Evolutionary conservation across 352 stramenopile genomes (phyloP).

Genomic region (Phytopythium montanum): DNA sequence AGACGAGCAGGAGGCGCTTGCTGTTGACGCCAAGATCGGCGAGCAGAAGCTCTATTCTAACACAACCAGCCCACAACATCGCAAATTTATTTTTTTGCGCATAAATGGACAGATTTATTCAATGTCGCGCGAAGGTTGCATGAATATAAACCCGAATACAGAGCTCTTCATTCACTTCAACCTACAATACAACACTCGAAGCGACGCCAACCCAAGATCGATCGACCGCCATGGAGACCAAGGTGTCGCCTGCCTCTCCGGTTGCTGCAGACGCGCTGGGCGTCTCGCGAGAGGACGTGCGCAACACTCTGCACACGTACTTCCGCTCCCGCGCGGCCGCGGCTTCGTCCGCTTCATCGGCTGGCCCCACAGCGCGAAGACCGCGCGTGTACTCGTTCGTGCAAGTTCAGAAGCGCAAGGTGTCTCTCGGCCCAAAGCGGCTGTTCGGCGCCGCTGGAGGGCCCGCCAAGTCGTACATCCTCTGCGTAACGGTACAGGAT

Average conservation of each 20-base stretch:
- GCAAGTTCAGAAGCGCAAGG: slow-evolving; percentile 64
- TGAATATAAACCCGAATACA: too few relatives aligned
- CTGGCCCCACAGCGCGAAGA: slow-evolving; percentile 9
- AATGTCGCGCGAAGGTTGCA: too few relatives aligned
- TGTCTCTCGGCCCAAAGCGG: slow-evolving; percentile 44
- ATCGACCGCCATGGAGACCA: slow-evolving; percentile 4
- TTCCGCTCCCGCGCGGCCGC: slow-evolving; percentile 33
- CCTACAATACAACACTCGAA: neutral
- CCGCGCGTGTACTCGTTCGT: slow-evolving; percentile 58
- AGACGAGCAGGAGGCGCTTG: too few relatives aligned
- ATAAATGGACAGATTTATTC: too few relatives aligned
- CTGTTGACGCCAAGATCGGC: too few relatives aligned
- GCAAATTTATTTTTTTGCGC: too few relatives aligned
- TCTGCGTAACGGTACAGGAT: slow-evolving; percentile 63
- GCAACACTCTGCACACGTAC: slow-evolving; percentile 60
- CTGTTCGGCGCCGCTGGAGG: slow-evolving; percentile 35
- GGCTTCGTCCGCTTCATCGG: neutral
- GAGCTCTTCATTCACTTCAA: neutral
- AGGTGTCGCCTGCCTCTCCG: slow-evolving; percentile 13
- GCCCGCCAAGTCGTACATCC: slow-evolving; percentile 53
- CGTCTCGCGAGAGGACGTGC: slow-evolving; percentile 58
- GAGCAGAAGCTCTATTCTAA: too few relatives aligned
- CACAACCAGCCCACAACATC: too few relatives aligned
- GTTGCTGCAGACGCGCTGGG: slow-evolving; percentile 12
- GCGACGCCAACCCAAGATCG: neutral